A percentile compares a stretch with the other conserved stretches of the same genome.
Evolutionary conservation across 2,329 filamentous ascomycete genomes (phyloP).

Genomic region (Epicoccum nigrum): DNA sequence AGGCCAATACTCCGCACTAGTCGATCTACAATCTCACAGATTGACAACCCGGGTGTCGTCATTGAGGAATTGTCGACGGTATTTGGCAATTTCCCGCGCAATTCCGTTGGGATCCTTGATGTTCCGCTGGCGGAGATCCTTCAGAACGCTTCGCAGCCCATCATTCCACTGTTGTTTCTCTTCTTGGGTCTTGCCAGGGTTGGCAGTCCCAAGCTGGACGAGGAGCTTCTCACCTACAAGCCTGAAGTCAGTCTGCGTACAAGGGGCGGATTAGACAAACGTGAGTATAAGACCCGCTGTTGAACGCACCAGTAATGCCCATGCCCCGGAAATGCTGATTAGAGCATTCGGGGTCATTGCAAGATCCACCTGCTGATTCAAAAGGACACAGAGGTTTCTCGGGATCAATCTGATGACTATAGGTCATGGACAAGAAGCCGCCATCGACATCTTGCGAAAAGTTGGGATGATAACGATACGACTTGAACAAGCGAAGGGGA

Average conservation of each 20-base stretch:
- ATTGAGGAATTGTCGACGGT: constrained; percentile 49
- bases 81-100: constrained; percentile 47
- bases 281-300: constrained; percentile 23
- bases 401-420: constrained; percentile 87
- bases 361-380: constrained; percentile 72
- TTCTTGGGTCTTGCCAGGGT: constrained; percentile 65
- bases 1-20: neutral
- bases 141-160: constrained; percentile 46
- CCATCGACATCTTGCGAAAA: constrained; percentile 72
- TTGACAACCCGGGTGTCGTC: constrained; percentile 50
- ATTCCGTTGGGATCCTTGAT: constrained; percentile 49
- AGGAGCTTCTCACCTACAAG: constrained; percentile 73
- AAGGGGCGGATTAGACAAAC: constrained; percentile 39
- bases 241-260: constrained; percentile 48
- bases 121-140: constrained; percentile 44
- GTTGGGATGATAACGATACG: constrained; percentile 86
- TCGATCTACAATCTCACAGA: constrained; percentile 28
- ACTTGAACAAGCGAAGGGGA: constrained; percentile 80
- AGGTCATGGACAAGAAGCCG: constrained; percentile 88
- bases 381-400: constrained; percentile 76
- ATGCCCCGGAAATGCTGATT: constrained; percentile 82
- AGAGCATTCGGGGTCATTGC: constrained; percentile 75
- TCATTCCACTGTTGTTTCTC: constrained; percentile 59
- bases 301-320: constrained; percentile 73
- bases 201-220: constrained; percentile 70